Conservation (phyloP, 2,329 filamentous ascomycete species). For the Alternaria rosae region DNA sequence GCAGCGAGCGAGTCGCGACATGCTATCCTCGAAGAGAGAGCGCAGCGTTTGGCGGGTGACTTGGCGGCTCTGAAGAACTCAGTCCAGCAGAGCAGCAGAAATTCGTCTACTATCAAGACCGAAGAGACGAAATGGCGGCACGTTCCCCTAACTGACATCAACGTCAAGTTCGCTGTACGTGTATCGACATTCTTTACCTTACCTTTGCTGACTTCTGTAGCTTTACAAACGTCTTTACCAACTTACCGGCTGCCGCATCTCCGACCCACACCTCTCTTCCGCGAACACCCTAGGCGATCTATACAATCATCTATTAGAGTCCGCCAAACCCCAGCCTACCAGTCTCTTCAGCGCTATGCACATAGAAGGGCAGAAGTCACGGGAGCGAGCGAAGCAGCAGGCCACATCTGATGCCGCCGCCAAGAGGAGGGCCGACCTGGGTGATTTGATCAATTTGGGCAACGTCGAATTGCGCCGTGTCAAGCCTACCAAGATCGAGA, state of each 20-base stretch:
- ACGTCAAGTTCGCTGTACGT: constrained; percentile 49
- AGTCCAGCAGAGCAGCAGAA: constrained; percentile 16
- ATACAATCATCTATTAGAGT: constrained; percentile 44
- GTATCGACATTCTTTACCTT: not conserved
- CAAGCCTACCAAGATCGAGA: constrained; percentile 74
- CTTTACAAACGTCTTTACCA: constrained; percentile 81
- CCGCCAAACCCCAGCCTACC: constrained; percentile 52
- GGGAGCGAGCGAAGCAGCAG: constrained; percentile 21
- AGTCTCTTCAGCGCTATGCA: constrained; percentile 69
- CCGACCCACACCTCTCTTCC: constrained; percentile 69
- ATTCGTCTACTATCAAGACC: constrained; percentile 9
- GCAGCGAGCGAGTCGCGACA: constrained; percentile 13
- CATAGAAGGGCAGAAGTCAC: constrained; percentile 31
- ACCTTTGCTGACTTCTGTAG: constrained; percentile 56
- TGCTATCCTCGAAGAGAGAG: constrained; percentile 23
- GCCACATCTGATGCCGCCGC: not conserved
- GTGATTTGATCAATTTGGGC: constrained; percentile 35
- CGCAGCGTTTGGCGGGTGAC: constrained; percentile 21
- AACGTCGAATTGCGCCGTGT: constrained; percentile 75
- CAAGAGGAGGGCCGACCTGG: constrained; percentile 25
- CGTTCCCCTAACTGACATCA: constrained; percentile 36
- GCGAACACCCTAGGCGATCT: constrained; percentile 49
- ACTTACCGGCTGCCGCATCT: constrained; percentile 77
- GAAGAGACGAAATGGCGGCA: constrained; percentile 35
- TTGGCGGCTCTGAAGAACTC: constrained; percentile 23